Percentiles rank a stretch among this genome's conserved stretches.
Evolutionary conservation across 352 stramenopile species (phyloP).

Genomic region (Phytophthora cajani): DNA sequence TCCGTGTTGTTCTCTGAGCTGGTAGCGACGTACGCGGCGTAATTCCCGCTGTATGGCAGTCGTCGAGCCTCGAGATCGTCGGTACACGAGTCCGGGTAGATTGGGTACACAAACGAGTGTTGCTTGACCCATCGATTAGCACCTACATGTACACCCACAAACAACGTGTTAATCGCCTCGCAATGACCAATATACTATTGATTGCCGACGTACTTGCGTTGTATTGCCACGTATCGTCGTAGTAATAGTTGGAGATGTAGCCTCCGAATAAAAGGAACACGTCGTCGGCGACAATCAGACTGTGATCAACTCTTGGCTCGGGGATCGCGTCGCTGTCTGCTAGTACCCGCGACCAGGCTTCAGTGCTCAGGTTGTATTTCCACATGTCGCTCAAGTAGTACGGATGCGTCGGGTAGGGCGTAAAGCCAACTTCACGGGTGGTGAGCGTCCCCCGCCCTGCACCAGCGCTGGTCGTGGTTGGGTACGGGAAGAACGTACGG

Average conservation of each 20-base stretch:
- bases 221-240: slow-evolving; percentile 96
- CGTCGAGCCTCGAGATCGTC: slow-evolving; percentile 84
- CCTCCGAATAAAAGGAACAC: slow-evolving; percentile 94
- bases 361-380: slow-evolving; percentile 91
- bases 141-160: slow-evolving; percentile 39
- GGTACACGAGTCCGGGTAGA: slow-evolving; percentile 91
- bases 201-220: slow-evolving; percentile 80
- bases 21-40: slow-evolving; percentile 53
- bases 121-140: slow-evolving; percentile 91
- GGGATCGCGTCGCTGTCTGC: slow-evolving; percentile 43
- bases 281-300: slow-evolving; percentile 74
- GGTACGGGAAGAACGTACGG: slow-evolving; percentile 96
- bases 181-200: no score
- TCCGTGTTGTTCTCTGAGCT: slow-evolving; percentile 43
- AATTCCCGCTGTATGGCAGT: slow-evolving; percentile 77
- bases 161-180: not conserved
- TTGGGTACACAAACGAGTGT: slow-evolving; percentile 88
- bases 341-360: slow-evolving; percentile 82
- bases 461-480: slow-evolving; percentile 85
- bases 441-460: slow-evolving; percentile 69
- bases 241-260: slow-evolving; percentile 94
- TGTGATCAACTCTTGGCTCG: slow-evolving; percentile 81
- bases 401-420: slow-evolving; percentile 91
- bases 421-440: slow-evolving; percentile 63
- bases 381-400: slow-evolving; percentile 96